Conservation (phyloP, 805 yeast genomes). For the Hanseniaspora taiwanica region DNA sequence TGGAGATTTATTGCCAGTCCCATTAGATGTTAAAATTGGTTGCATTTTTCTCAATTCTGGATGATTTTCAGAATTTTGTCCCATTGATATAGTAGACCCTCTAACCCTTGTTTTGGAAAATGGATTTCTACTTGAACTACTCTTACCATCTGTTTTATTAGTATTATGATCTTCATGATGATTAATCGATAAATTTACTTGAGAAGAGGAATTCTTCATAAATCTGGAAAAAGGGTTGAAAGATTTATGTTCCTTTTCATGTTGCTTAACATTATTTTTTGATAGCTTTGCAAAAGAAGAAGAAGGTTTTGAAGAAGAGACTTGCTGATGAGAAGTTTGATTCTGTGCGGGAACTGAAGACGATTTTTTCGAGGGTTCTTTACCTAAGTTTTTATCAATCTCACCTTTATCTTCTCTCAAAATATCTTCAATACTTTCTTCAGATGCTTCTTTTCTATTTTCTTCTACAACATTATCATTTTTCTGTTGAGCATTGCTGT, state of each 20-base stretch:
- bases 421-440: neutral
- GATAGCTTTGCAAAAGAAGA: neutral
- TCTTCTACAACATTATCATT: neutral
- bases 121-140: neutral
- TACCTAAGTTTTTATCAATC: neutral
- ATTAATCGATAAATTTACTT: neutral
- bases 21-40: neutral
- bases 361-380: neutral
- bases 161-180: neutral
- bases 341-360: neutral
- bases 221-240: neutral
- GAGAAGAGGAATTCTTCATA: neutral
- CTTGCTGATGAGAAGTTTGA: too few relatives aligned
- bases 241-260: neutral
- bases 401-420: neutral
- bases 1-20: too few relatives aligned
- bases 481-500: conserved; percentile 65
- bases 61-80: neutral
- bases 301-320: too few relatives aligned
- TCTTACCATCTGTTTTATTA: neutral
- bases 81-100: neutral
- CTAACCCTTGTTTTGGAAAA: neutral
- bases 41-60: neutral
- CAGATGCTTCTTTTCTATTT: neutral
- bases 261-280: neutral